Evolutionary conservation across 1,284 basidiomycete genomes (phyloP), one percentile per base, ranked within the genome.

Genomic region (Spongiforma sp.): DNA sequence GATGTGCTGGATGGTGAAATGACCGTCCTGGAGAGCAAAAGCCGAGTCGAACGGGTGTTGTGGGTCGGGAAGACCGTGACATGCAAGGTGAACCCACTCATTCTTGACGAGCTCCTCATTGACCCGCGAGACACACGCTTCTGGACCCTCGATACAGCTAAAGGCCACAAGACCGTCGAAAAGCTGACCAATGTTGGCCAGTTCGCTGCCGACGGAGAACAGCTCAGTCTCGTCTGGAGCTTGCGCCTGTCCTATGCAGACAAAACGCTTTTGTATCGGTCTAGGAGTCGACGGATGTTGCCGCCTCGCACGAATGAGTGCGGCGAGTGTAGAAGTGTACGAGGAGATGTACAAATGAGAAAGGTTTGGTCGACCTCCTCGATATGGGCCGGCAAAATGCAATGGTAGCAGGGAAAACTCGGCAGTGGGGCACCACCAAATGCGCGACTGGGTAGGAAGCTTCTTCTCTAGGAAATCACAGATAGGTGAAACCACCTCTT

Each of bases 11-110:
- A n/a, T n/a, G n/a, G n/a, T n/a, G n/a, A n/a, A n/a, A n/a, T n/a
- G n/a, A n/a, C n/a, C n/a, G n/a, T 41, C 67, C 24, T 70, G 69
- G 28, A 75, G 70, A 10, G 59, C 59, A 34, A 76, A 72, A 1
- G 64, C 66, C 5, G 70, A 68, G 1, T 69, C 60, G 53, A 76
- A 70, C 1, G 73, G 73, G 3, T 62, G 54, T 8, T 62, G 17
- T 8, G 24, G 55, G 28, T 62, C 53, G 14, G 56, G 54, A 5
- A 33, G 58, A 26, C 61, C 71, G 52, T 70, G 67, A 36, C 65
- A 71, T 10, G 68, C 66, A 66, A 71, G 19, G 39, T 41, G 39
- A 21, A 41, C 39, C 39, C 39, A 41, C n/a, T 41, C 39, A 21
- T 41, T 17, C 1, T 64, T 56, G 24, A 64, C 60, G 28, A 71